Conservation (phyloP, 805 yeast species). For the Candida hungchunana region DNA sequence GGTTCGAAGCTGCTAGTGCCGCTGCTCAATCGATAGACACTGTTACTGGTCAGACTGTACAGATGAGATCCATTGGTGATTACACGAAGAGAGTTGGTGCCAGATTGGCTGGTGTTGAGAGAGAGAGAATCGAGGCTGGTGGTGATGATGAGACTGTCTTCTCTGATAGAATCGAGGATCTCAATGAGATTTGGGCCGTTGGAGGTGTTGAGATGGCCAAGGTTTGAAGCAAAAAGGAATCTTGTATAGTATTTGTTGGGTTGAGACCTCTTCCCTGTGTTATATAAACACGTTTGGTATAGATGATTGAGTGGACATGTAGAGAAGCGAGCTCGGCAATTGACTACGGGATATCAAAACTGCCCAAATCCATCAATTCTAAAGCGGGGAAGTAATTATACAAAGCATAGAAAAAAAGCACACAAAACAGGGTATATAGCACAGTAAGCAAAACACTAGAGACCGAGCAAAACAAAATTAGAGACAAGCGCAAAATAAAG, state of each 20-base stretch:
- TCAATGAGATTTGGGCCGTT: constrained; percentile 82
- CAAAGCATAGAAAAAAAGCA: too few relatives aligned
- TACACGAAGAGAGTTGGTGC: constrained; percentile 87
- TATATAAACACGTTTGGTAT: too few relatives aligned
- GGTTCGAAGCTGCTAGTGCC: constrained; percentile 50
- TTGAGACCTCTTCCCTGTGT: too few relatives aligned
- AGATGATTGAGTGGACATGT: too few relatives aligned
- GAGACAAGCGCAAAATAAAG: too few relatives aligned
- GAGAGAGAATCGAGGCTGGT: constrained; percentile 84
- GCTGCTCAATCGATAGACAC: constrained; percentile 33
- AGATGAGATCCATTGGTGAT: constrained; percentile 75
- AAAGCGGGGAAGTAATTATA: too few relatives aligned
- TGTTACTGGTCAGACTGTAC: constrained; percentile 47
- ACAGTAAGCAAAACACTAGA: too few relatives aligned
- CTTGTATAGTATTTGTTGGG: background rate
- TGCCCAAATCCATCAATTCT: too few relatives aligned
- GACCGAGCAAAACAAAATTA: too few relatives aligned
- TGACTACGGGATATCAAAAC: too few relatives aligned
- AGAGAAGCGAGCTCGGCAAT: too few relatives aligned
- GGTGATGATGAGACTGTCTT: constrained; percentile 85
- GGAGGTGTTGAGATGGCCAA: constrained; percentile 57
- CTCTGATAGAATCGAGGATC: constrained; percentile 84
- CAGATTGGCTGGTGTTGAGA: constrained; percentile 79
- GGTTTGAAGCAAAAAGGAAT: constrained; percentile 11
- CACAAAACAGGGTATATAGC: too few relatives aligned